Conservation (phyloP, 139 green algal genomes). For the Picochlorum sp. region DNA sequence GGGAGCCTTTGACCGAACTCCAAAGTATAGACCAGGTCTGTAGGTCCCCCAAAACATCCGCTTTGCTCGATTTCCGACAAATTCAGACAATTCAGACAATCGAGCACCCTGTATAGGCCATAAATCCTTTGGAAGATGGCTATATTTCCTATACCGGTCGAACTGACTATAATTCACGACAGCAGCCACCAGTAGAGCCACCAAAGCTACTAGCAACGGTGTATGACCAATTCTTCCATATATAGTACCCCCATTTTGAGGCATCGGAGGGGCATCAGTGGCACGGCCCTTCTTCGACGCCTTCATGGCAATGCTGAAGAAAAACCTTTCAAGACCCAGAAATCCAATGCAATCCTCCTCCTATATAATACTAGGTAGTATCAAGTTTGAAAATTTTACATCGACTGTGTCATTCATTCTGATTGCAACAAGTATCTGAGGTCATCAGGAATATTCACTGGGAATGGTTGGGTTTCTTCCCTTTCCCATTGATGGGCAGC, state of each 20-base stretch:
- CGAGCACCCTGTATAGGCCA: conserved; percentile 11
- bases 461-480: not conserved
- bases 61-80: conserved; percentile 27
- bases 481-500: conserved; percentile 13
- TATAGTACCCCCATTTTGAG: no score
- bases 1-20: conserved; percentile 56
- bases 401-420: not conserved
- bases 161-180: no score
- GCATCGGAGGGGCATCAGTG: no score
- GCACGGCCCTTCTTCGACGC: no score
- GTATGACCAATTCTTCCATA: no score
- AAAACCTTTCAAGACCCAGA: no score
- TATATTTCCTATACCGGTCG: not conserved
- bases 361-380: no score
- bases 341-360: no score
- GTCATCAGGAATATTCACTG: not conserved
- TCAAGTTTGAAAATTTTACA: not conserved
- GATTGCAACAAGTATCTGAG: not conserved
- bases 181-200: no score
- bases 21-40: conserved; percentile 81
- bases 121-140: not conserved
- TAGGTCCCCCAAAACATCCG: conserved; percentile 86
- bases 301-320: no score
- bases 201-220: no score
- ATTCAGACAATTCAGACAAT: conserved; percentile 34